Evolutionary conservation across 768 basidiomycete species (phyloP), one percentile per base, ranked within the genome.

Genomic region (Boletellus emodensis): DNA sequence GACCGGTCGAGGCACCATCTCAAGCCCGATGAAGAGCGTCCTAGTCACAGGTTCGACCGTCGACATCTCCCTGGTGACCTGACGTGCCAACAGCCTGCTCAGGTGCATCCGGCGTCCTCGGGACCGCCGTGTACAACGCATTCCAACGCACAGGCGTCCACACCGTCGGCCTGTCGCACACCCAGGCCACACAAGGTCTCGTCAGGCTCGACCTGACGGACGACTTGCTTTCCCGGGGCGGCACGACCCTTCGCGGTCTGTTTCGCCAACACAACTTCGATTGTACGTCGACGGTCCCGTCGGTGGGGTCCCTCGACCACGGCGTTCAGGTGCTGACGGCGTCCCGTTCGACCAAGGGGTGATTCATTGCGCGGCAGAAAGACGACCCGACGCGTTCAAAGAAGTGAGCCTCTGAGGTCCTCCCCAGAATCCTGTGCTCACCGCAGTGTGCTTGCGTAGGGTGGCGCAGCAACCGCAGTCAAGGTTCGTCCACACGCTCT

Each of bases 91-190:
- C 28, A 24, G 24, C 49, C 41, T 41, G 15, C 30, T 26, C 13
- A 94, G 94, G 94, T 55, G 94, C 94, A 49, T 94, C 92, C 33
- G 95, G 95, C 26, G 80, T 97, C 9, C 80, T 98, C 11, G 95
- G 95, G 10, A 74, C 85, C 7, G 90, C 90, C 1, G 81, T 95
- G 9, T 80, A 79, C 63, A 63, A 73, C 22, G 83, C 86, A 2
- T 92, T 94, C 74, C 72, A 75, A 34, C 59, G 60, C 11, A 54
- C 69, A 6, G 62, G 61, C 10, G 61, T 71, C 49, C 70, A 77
- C 56, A 79, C 87, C 39, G 70, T 85, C 46, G 85, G 85, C 1
- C 78, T 94, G n/a, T 85, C 88, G 4, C 75, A 84, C 67, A 82
- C 87, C 12, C 82, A 88, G 54, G 69, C 82, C 3, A 77, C 72